Evolutionary conservation across 1,139 yeast species (phyloP).

Genomic region (Geotrichum fermentans): DNA sequence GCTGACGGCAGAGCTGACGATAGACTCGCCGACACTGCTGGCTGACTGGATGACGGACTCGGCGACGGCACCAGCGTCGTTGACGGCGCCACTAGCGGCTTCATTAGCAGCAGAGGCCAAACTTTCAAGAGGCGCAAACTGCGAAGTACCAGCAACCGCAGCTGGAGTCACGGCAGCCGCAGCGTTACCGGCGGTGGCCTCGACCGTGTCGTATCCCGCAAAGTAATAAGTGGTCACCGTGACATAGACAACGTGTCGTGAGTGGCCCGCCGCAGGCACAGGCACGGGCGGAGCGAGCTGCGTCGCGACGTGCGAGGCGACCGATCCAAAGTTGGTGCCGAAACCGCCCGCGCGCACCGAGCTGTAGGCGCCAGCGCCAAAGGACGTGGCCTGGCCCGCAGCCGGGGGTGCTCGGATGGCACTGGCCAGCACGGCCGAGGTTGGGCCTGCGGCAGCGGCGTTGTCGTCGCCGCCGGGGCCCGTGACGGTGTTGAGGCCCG

Average conservation of each 20-base stretch:
- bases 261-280: neutral
- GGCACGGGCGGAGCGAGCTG: neutral
- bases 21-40: neutral
- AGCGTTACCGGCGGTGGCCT: neutral
- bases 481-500: slow-evolving; percentile 3
- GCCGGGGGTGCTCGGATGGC: neutral
- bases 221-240: slow-evolving; percentile 8
- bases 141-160: neutral
- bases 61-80: neutral
- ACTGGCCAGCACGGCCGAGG: neutral
- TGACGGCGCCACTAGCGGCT: neutral
- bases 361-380: neutral
- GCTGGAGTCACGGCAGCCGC: neutral
- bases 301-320: neutral
- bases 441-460: neutral
- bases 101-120: neutral
- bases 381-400: neutral
- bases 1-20: neutral
- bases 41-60: neutral
- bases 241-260: slow-evolving; percentile 1
- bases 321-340: neutral
- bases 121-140: neutral
- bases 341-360: neutral
- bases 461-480: slow-evolving; percentile 3
- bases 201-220: neutral